Percentiles rank a stretch among this genome's conserved stretches.
Conservation (phyloP, 1,284 basidiomycete genomes). For the Moesziomyces parantarcticus region DNA sequence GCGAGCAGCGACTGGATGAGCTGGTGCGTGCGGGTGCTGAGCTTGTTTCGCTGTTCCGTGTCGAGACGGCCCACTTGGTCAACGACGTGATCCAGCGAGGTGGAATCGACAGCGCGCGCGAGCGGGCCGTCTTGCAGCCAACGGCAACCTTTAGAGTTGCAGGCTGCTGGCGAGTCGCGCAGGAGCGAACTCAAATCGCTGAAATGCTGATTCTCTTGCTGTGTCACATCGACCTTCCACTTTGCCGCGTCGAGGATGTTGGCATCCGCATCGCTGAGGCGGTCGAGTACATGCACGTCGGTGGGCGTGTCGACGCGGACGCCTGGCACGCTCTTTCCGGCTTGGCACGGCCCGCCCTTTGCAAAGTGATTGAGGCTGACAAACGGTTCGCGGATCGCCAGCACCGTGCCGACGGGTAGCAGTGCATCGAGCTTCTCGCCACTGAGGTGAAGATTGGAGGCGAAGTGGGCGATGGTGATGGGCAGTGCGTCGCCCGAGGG, state of each 20-base stretch:
- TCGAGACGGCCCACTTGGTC: neutral
- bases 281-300: conserved; percentile 57
- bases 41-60: neutral
- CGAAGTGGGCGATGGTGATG: conserved; percentile 62
- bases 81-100: neutral
- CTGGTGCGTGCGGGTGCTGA: conserved; percentile 13
- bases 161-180: conserved; percentile 13
- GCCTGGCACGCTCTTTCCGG: conserved; percentile 53
- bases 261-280: conserved; percentile 12
- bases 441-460: conserved; percentile 48
- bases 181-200: conserved; percentile 6
- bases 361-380: conserved; percentile 58
- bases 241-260: conserved; percentile 15
- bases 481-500: conserved; percentile 53
- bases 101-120: conserved; percentile 19
- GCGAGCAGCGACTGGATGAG: conserved; percentile 29
- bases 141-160: conserved; percentile 38
- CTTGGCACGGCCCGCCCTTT: conserved; percentile 56
- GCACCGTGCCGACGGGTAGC: conserved; percentile 57
- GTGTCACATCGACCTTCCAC: conserved; percentile 31
- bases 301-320: conserved; percentile 64
- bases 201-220: conserved; percentile 13
- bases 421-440: conserved; percentile 36
- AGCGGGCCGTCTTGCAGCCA: conserved; percentile 58
- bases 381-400: conserved; percentile 64